Evolutionary conservation across 2,329 filamentous ascomycete species (phyloP).

Genomic region (Truncatella angustata): DNA sequence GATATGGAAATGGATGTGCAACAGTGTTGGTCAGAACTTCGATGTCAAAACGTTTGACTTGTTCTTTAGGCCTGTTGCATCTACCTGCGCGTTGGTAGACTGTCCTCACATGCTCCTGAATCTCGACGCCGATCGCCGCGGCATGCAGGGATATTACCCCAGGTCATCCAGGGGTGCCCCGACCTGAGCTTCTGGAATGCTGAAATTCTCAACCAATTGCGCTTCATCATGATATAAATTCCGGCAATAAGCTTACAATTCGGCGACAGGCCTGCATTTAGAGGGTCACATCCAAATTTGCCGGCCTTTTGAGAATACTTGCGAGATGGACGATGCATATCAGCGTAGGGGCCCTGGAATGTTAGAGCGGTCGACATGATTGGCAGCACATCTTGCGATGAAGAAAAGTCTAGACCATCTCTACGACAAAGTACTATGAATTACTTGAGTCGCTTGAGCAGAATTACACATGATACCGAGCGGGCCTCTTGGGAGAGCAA

Average conservation of each 20-base stretch:
- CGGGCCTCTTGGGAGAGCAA: neutral
- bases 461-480: conserved; percentile 3
- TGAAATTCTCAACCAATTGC: conserved; percentile 1
- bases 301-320: no score
- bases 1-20: no score
- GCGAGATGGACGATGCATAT: no score
- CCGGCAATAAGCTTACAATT: neutral
- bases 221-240: no score
- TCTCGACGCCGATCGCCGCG: neutral
- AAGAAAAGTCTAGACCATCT: neutral
- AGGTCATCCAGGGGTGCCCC: neutral
- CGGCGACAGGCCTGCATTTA: neutral
- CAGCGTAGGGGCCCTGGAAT: no score
- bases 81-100: no score
- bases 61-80: no score
- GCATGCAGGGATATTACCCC: neutral
- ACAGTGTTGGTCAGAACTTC: no score
- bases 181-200: neutral
- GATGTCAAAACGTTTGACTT: no score
- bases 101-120: conserved; percentile 6
- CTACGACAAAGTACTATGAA: neutral
- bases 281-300: neutral
- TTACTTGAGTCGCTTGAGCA: neutral
- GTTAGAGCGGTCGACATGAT: no score
- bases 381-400: no score